phyloP scores from a whole-genome alignment of 2,329 filamentous ascomycete species.

The Plectosphaerella cucumerina region DNA sequence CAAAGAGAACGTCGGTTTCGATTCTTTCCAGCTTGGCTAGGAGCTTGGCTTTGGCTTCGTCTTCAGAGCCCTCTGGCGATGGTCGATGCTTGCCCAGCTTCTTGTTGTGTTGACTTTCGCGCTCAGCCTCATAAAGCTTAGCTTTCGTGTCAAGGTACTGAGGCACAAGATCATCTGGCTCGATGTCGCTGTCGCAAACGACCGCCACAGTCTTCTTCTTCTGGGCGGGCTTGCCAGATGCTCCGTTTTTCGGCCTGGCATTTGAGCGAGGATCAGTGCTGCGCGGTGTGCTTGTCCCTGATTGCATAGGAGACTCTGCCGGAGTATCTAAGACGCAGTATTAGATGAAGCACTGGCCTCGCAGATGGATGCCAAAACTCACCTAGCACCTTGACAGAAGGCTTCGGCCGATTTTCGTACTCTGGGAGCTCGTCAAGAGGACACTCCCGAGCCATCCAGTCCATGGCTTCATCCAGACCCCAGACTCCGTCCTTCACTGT shows the following conservation, averaged over 20 bases:
- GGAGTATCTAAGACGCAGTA: constrained; percentile 35
- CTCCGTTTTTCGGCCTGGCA: background rate
- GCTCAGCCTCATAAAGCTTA: constrained; percentile 59
- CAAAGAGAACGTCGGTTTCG: constrained; percentile 73
- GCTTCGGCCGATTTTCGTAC: constrained; percentile 54
- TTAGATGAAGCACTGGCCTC: background rate
- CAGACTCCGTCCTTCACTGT: constrained; percentile 65
- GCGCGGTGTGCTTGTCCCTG: constrained; percentile 46
- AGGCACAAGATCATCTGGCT: constrained; percentile 70
- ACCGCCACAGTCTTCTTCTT: constrained; percentile 39
- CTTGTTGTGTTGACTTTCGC: constrained; percentile 35
- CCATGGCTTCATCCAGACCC: constrained; percentile 82
- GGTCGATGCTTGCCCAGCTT: constrained; percentile 33
- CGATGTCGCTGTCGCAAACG: constrained; percentile 65
- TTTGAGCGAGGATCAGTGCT: constrained; percentile 24
- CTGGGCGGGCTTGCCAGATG: constrained; percentile 9
- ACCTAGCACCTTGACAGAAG: constrained; percentile 31
- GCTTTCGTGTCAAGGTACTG: constrained; percentile 73
- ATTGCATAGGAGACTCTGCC: constrained; percentile 43
- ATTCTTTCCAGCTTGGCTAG: constrained; percentile 72
- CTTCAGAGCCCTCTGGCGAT: constrained; percentile 32
- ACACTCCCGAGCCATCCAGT: constrained; percentile 84
- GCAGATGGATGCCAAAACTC: constrained; percentile 2
- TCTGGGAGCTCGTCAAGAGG: constrained; percentile 63
- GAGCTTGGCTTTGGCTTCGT: constrained; percentile 59